Base-by-base conservation (phyloP, 2,329 filamentous ascomycete genomes). In the Colletotrichum eleusines region DNA sequence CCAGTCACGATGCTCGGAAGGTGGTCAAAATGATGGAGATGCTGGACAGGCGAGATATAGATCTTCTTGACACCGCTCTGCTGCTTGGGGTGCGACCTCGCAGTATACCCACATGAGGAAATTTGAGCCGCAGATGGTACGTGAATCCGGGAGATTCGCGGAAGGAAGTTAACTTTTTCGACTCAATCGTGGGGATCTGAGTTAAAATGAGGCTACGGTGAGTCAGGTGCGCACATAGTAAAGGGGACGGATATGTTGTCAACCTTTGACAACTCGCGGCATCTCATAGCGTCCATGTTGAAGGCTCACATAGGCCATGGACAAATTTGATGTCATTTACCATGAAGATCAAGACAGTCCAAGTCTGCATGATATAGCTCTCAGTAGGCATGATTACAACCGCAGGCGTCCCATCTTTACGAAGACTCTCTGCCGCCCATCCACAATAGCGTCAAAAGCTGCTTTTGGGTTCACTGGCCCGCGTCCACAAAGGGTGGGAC, bases 1-100 rank as follows among this genome's bases (percentile, higher is more conserved):
- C 33, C 54, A 57, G 54, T 57, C n/a, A 40, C 14, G n/a, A 57
- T 18, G n/a, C 5, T 57, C n/a, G 33, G 54, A 57, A 40, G 54
- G 14, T 3, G 35, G 54, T 8, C 54, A 12, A 20, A n/a, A 6
- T 35, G 33, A 2, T 26, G 54, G 54, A 16, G 14, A 20, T 35
- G 35, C 23, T 57, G 54, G 23, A 40, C 54, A 57, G 23, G 35
- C 33, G 54, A 57, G 35, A 57, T 40, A 40, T 9, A 26, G 54
- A 57, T 57, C 54, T 57, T 57, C 54, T 16, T 9, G 20, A 12
- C 31, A 23, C n/a, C 33, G 23, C 23, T 40, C 16, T 12, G 54
- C 35, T 23, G 23, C 33, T 33, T 40, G n/a, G 33, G n/a, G 53
- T 20, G 33, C 53, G 20, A 12, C 53, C n/a, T 35, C 12, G 7